A percentile compares a stretch with the other conserved stretches of the same genome.
phyloP scores from a whole-genome alignment of 2,329 filamentous ascomycete species.

The Penicillium digitatum region DNA sequence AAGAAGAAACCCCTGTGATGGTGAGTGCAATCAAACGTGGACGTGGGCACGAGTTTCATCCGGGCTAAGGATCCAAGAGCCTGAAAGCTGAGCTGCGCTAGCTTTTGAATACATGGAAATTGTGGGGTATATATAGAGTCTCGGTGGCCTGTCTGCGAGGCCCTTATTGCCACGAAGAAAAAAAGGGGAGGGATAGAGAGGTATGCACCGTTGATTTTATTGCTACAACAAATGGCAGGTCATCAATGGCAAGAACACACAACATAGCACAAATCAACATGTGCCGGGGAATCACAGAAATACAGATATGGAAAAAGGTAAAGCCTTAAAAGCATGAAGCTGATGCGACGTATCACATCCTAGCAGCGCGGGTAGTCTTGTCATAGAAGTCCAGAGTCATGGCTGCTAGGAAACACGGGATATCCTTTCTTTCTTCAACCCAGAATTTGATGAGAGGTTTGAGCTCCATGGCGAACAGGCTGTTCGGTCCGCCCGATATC shows the following conservation, averaged over 20 bases:
- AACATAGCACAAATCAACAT: slow-evolving; percentile 23
- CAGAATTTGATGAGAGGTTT: slow-evolving; percentile 86
- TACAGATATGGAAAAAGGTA: slow-evolving; percentile 10
- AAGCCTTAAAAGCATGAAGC: neutral
- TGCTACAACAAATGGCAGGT: neutral
- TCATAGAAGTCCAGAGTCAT: slow-evolving; percentile 93
- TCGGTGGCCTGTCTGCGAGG: neutral
- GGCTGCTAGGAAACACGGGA: slow-evolving; percentile 87
- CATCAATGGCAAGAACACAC: neutral
- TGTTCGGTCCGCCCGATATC: slow-evolving; percentile 83
- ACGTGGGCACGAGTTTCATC: too few relatives aligned
- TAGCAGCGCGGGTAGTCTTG: slow-evolving; percentile 43
- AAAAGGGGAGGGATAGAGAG: neutral
- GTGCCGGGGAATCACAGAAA: slow-evolving; percentile 30
- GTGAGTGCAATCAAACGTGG: too few relatives aligned
- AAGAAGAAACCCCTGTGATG: too few relatives aligned
- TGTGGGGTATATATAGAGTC: too few relatives aligned
- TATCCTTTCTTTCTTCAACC: slow-evolving; percentile 89
- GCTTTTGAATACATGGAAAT: too few relatives aligned
- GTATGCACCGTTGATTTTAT: neutral
- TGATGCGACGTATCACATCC: slow-evolving; percentile 25
- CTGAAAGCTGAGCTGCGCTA: too few relatives aligned
- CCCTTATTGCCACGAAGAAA: neutral
- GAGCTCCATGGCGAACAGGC: slow-evolving; percentile 80
- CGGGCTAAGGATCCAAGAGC: too few relatives aligned